Percentiles rank a stretch among this genome's conserved stretches.
Conservation (phyloP, 306 rosid genomes). For the Cucumis cinereus region DNA sequence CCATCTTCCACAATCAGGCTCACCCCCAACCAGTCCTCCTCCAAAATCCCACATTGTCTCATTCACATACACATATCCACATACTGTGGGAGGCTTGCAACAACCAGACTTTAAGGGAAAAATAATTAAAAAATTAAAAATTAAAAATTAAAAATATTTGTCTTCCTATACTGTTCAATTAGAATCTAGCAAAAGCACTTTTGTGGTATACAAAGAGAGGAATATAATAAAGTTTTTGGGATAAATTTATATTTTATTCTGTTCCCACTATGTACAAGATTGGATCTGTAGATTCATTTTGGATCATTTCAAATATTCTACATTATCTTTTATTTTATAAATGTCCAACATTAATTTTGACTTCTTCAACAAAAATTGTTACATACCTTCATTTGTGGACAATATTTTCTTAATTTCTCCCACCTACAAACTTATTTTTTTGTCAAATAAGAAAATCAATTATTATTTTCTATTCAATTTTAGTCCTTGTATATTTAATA, state of each 20-base stretch:
- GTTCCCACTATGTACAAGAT: background rate
- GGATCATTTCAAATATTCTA: background rate
- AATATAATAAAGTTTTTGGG: conserved; percentile 2
- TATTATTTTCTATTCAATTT: no score
- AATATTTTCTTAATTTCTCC: no score
- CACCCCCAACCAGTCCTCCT: conserved; percentile 18
- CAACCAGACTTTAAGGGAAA: conserved; percentile 51
- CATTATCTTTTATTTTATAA: background rate
- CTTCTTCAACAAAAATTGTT: no score
- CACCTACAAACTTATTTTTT: no score
- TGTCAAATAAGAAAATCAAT: no score
- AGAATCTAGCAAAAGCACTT: background rate
- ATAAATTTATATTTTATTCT: background rate
- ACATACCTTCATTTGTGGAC: background rate
- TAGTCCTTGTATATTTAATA: no score
- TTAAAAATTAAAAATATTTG: no score
- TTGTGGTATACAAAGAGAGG: background rate
- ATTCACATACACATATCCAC: conserved; percentile 41
- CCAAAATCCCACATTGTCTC: conserved; percentile 54
- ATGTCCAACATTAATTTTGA: background rate
- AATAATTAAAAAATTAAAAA: background rate
- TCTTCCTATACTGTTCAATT: no score
- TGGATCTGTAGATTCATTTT: background rate
- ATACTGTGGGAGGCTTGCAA: conserved; percentile 89
- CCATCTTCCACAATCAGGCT: conserved; percentile 56